Percentiles rank a stretch among this genome's conserved stretches.
These are phyloP conservation scores for Venturia oleaginea DNA, from an alignment of 2,329 filamentous ascomycete species.

Conservation along the genomic window DNA sequence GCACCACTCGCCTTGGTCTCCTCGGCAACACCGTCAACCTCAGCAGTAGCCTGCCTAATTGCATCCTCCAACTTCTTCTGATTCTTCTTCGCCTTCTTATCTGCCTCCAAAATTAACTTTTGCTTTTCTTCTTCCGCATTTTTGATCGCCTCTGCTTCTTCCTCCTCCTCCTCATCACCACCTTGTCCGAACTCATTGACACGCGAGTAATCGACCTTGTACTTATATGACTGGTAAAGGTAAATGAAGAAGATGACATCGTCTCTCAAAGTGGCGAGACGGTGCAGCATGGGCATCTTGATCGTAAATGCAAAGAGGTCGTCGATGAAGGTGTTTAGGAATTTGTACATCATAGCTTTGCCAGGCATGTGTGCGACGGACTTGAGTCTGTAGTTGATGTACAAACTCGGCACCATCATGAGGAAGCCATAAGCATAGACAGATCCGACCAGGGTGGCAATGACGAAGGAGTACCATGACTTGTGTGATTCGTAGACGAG, in stretches of 20 bases:
- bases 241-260: slow-evolving; percentile 99
- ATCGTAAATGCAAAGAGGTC: slow-evolving; percentile 98
- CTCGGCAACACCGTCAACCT: not conserved
- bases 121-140: not conserved
- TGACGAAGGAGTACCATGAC: slow-evolving; percentile 95
- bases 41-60: not conserved
- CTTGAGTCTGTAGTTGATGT: slow-evolving; percentile 97
- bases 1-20: not conserved
- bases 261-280: slow-evolving; percentile 83
- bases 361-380: slow-evolving; percentile 91
- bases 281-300: slow-evolving; percentile 94
- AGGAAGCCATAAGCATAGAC: slow-evolving; percentile 98
- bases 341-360: slow-evolving; percentile 97
- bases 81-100: not conserved
- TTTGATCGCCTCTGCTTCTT: slow-evolving; percentile 39
- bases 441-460: slow-evolving; percentile 86
- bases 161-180: slow-evolving; percentile 78
- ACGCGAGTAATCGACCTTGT: slow-evolving; percentile 81
- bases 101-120: not conserved
- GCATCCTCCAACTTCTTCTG: not conserved
- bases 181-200: slow-evolving; percentile 98
- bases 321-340: slow-evolving; percentile 97
- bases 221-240: slow-evolving; percentile 86
- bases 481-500: slow-evolving; percentile 91
- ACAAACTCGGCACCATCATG: slow-evolving; percentile 96